Evolutionary conservation across 2,329 filamentous ascomycete species (phyloP).

Genomic region (Ustulina deusta): DNA sequence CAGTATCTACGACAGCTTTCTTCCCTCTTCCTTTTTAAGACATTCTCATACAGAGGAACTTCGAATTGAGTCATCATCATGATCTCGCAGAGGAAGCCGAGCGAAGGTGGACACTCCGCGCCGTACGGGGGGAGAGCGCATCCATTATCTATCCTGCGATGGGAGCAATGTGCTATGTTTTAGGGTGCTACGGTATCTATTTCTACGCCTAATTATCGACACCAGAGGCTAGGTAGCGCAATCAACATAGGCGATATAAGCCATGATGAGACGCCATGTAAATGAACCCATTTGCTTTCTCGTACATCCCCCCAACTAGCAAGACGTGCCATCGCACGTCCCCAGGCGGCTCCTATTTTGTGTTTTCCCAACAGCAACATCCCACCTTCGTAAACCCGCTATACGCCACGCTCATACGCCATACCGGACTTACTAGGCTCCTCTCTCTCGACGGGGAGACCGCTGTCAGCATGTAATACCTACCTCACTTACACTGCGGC

Average conservation of each 20-base stretch:
- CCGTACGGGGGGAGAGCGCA: neutral
- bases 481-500: neutral
- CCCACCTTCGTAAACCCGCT: neutral
- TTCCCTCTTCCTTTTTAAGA: neutral
- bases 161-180: neutral
- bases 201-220: neutral
- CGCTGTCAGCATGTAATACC: neutral
- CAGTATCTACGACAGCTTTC: neutral
- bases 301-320: neutral
- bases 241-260: neutral
- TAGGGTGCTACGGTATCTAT: neutral
- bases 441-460: neutral
- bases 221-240: neutral
- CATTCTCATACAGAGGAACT: neutral
- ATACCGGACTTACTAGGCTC: neutral
- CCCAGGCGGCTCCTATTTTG: neutral
- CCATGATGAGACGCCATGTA: neutral
- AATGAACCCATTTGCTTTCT: neutral
- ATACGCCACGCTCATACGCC: neutral
- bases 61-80: neutral
- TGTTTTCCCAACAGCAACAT: neutral
- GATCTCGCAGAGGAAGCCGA: neutral
- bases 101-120: neutral
- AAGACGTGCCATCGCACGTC: neutral
- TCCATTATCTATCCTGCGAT: neutral